A percentile compares a stretch with the other conserved stretches of the same genome.
phyloP scores from a whole-genome alignment of 306 rosid species.

The Castanea crenata region DNA sequence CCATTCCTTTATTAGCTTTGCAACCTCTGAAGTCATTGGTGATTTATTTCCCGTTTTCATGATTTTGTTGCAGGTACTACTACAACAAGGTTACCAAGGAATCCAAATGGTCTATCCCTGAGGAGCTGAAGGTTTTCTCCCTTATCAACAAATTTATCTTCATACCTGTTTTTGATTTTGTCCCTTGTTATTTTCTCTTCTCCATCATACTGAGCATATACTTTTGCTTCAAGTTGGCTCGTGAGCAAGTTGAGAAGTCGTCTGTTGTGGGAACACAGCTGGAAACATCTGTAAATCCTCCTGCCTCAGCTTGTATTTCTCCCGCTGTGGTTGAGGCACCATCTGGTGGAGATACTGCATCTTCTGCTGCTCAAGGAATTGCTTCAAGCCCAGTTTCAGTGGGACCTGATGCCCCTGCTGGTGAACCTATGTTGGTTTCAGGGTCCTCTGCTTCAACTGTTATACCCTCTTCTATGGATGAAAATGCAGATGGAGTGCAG shows the following conservation, averaged over 20 bases:
- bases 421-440: constrained; percentile 40
- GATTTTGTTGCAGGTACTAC: constrained; percentile 66
- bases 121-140: constrained; percentile 74
- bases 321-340: constrained; percentile 45
- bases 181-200: neutral
- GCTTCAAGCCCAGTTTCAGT: constrained; percentile 64
- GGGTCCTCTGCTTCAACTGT: constrained; percentile 56
- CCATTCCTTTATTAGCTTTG: constrained; percentile 3
- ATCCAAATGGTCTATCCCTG: constrained; percentile 90
- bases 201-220: constrained; percentile 15
- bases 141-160: constrained; percentile 5
- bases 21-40: constrained; percentile 16
- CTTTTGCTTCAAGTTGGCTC: constrained; percentile 66
- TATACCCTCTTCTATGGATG: constrained; percentile 33
- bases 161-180: constrained; percentile 8
- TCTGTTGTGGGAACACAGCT: constrained; percentile 43
- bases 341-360: constrained; percentile 39
- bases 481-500: constrained; percentile 44
- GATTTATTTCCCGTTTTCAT: constrained; percentile 19
- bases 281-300: constrained; percentile 31
- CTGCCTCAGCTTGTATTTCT: constrained; percentile 41
- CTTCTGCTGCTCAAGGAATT: constrained; percentile 45
- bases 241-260: constrained; percentile 62
- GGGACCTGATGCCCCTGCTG: constrained; percentile 52
- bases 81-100: constrained; percentile 78